A percentile compares a stretch with the other conserved stretches of the same genome.
Conservation (phyloP, 805 yeast species). For the Cyberlindnera amylophila region DNA sequence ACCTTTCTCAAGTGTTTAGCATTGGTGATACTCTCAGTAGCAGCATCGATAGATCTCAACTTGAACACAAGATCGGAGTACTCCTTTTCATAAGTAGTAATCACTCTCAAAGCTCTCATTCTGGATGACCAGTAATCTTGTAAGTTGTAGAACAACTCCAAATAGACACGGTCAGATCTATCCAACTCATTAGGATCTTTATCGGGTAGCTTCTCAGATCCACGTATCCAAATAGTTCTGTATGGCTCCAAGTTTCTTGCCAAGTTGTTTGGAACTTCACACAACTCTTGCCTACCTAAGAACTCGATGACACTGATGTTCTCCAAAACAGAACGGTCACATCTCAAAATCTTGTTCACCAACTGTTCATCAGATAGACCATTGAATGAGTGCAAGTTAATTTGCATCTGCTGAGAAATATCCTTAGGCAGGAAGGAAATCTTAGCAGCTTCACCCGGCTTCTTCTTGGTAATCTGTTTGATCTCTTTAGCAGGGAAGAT, state of each 20-base stretch:
- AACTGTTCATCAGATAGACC: constrained; percentile 50
- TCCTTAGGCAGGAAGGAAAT: constrained; percentile 63
- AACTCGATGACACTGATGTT: constrained; percentile 64
- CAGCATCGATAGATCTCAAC: constrained; percentile 54
- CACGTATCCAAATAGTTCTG: constrained; percentile 43
- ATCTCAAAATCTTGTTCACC: constrained; percentile 49
- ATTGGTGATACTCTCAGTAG: constrained; percentile 47
- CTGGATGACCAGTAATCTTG: constrained; percentile 71
- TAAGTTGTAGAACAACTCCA: constrained; percentile 64
- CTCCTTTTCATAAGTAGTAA: constrained; percentile 59
- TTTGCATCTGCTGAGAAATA: constrained; percentile 74
- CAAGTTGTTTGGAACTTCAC: constrained; percentile 53
- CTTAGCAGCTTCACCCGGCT: constrained; percentile 44
- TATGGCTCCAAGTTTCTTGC: constrained; percentile 62
- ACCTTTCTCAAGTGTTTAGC: constrained; percentile 55
- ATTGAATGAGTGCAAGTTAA: constrained; percentile 65
- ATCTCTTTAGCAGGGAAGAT: constrained; percentile 50
- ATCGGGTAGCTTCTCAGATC: constrained; percentile 39
- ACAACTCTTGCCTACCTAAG: constrained; percentile 61
- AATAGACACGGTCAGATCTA: constrained; percentile 65
- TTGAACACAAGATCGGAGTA: constrained; percentile 57
- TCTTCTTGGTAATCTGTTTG: constrained; percentile 29
- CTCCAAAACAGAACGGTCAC: constrained; percentile 52
- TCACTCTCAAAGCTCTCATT: constrained; percentile 54
- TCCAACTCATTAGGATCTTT: constrained; percentile 56